Percentiles rank a stretch among this genome's conserved stretches.
phyloP scores from a whole-genome alignment of 345 rosid genomes.

The Dovyalis caffra region DNA sequence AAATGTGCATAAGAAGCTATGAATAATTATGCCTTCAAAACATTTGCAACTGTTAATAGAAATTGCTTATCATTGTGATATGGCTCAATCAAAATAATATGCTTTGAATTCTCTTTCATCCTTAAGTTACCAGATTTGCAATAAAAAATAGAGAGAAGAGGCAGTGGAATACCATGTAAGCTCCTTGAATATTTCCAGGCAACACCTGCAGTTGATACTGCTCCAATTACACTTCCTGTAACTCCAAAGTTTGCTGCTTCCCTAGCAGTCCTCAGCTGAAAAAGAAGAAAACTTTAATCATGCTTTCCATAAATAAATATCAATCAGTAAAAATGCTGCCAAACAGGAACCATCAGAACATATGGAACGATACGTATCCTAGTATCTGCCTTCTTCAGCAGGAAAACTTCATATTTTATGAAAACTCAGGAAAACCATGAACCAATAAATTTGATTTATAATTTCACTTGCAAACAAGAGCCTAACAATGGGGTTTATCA shows the following conservation, averaged over 20 bases:
- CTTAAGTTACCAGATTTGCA: not conserved
- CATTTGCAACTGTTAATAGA: not conserved
- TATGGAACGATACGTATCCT: not conserved
- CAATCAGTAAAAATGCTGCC: not conserved
- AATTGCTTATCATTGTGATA: not conserved
- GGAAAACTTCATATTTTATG: too few relatives aligned
- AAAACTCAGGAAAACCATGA: too few relatives aligned
- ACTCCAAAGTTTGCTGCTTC: constrained; percentile 58
- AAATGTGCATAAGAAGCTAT: not conserved
- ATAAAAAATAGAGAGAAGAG: constrained; percentile 1
- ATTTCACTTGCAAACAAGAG: too few relatives aligned
- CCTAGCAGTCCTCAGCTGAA: constrained; percentile 83
- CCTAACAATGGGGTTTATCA: too few relatives aligned
- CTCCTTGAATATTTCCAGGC: constrained; percentile 91
- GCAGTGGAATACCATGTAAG: constrained; percentile 57
- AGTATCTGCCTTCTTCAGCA: not conserved
- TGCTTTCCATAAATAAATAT: not conserved
- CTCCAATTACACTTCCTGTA: constrained; percentile 67
- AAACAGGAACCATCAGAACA: not conserved
- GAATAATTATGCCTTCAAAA: not conserved
- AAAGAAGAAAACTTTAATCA: constrained; percentile 4
- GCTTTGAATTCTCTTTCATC: not conserved
- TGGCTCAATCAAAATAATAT: not conserved
- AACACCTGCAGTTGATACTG: constrained; percentile 72
- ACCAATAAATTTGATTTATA: too few relatives aligned